Percentiles rank a stretch among this genome's conserved stretches.
Evolutionary conservation across 2,329 filamentous ascomycete genomes (phyloP).

Genomic region (Neopestalotiopsis sp.): DNA sequence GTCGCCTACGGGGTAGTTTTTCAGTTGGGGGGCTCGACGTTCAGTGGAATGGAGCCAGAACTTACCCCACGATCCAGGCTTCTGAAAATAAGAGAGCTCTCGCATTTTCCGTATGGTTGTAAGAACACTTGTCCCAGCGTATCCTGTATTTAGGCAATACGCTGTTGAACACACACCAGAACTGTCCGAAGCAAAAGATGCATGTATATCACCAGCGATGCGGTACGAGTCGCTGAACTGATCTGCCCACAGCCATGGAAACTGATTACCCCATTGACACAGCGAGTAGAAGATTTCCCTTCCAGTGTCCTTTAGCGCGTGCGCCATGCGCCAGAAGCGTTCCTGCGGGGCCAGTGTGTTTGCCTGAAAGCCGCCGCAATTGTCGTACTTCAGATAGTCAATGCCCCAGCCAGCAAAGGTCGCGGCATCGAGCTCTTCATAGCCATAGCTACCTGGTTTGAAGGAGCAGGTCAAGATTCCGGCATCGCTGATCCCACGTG

Average conservation of each 20-base stretch:
- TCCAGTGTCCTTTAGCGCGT: conserved; percentile 32
- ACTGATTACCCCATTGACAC: conserved; percentile 36
- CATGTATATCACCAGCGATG: conserved; percentile 43
- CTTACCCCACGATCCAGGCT: conserved; percentile 33
- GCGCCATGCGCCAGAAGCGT: conserved; percentile 53
- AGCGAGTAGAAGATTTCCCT: conserved; percentile 43
- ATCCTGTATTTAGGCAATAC: conserved; percentile 39
- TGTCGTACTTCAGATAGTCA: conserved; percentile 61
- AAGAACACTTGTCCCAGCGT: conserved; percentile 24
- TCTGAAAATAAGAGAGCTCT: conserved; percentile 37
- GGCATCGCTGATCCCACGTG: conserved; percentile 34
- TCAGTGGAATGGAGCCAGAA: neutral
- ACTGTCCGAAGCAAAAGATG: conserved; percentile 26
- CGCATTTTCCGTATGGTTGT: conserved; percentile 40
- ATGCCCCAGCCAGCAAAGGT: conserved; percentile 57
- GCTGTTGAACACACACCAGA: conserved; percentile 34
- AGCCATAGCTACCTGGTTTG: conserved; percentile 36
- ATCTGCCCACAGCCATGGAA: conserved; percentile 33
- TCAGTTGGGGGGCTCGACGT: neutral
- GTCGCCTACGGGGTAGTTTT: conserved; percentile 24
- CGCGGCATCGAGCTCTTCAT: conserved; percentile 57
- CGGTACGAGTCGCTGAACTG: conserved; percentile 42
- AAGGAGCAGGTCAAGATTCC: conserved; percentile 45
- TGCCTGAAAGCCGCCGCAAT: conserved; percentile 51
- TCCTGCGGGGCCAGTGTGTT: conserved; percentile 28